phyloP scores from a whole-genome alignment of 2,329 filamentous ascomycete species.

The Paracorniculantispora psalliotae region DNA sequence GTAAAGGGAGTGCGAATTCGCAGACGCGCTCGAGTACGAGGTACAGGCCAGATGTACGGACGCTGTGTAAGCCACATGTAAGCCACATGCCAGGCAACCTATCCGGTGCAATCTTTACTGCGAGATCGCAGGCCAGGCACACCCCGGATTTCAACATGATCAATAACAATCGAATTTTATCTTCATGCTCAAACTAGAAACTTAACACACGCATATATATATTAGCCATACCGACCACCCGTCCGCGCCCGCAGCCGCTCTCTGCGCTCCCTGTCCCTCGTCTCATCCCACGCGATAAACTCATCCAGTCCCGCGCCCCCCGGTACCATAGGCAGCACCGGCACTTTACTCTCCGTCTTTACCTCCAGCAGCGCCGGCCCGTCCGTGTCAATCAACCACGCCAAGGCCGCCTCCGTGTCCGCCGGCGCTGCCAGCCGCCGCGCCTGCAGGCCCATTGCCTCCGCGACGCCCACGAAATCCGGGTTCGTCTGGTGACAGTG shows the following conservation, averaged over 20 bases:
- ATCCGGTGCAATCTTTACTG: too few relatives aligned
- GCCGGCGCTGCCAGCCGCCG: background rate
- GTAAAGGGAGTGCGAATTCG: too few relatives aligned
- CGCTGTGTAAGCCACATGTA: too few relatives aligned
- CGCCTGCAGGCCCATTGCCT: conserved; percentile 30
- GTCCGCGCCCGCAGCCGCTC: background rate
- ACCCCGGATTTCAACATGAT: too few relatives aligned
- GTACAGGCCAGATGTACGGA: too few relatives aligned
- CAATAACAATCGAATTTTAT: too few relatives aligned
- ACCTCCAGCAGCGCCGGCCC: conserved; percentile 2
- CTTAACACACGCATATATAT: too few relatives aligned
- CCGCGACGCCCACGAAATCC: conserved; percentile 84
- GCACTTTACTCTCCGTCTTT: background rate
- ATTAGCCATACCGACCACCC: background rate
- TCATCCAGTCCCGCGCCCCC: background rate
- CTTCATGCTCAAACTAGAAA: too few relatives aligned
- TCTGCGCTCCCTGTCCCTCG: background rate
- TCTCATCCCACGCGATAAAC: background rate
- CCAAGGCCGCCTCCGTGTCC: background rate
- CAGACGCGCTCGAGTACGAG: too few relatives aligned
- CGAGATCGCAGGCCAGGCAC: too few relatives aligned
- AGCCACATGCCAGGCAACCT: too few relatives aligned
- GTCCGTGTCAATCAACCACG: background rate
- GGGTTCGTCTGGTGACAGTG: conserved; percentile 90
- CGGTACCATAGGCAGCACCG: conserved; percentile 2